Base-by-base conservation (phyloP, 176 grass and related monocot genomes). In the Phragmites australis region DNA sequence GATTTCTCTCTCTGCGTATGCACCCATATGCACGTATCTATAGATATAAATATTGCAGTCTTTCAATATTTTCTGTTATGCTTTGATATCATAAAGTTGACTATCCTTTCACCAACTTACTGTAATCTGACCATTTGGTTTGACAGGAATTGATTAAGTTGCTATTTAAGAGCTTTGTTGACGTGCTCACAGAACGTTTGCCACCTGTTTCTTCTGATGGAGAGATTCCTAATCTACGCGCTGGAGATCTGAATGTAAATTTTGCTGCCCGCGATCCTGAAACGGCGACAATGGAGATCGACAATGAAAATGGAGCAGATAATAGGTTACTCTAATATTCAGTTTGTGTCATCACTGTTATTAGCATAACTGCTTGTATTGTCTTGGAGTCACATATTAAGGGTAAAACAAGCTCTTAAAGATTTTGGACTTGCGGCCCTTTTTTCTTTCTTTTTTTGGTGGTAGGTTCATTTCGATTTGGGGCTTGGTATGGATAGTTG, bases 201-300 rank as follows among this genome's bases (percentile, higher is more conserved):
- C 96, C 92, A 45, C 68, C 90, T 74, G 84, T 99, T 30, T 93
- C 90, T 91, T 68, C 86, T 75, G 86, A 99, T 75, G 96, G 92
- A 72, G 84, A 93, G 30, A 75, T 99, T 64, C 92, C 96, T 69
- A 93, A 99, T 70, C 76, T 99, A 55, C 83, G 92, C 18, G 26
- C 68, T 40, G 72, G 82, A 42, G 83, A 87, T 75, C 54, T 29
- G 23, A 86, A 85, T 82, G 49, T 70, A 57, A 85, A 85, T 43
- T 72, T 45, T 49, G 74, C 63, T 14, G 30, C 54, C 7, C 15
- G 46, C 6, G 81, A 93, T 65, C 75, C 85, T 59, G 96, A 98
- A 77, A 82, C 41, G 13, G 72, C 81, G 29, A 80, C 90, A 22
- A 99, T 99, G 96, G 96, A 95, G 58, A 83, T 95, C 69, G 96